These are phyloP conservation scores for Larix sibirica DNA, from an alignment of 83 land plant species.

Conservation along the genomic window DNA sequence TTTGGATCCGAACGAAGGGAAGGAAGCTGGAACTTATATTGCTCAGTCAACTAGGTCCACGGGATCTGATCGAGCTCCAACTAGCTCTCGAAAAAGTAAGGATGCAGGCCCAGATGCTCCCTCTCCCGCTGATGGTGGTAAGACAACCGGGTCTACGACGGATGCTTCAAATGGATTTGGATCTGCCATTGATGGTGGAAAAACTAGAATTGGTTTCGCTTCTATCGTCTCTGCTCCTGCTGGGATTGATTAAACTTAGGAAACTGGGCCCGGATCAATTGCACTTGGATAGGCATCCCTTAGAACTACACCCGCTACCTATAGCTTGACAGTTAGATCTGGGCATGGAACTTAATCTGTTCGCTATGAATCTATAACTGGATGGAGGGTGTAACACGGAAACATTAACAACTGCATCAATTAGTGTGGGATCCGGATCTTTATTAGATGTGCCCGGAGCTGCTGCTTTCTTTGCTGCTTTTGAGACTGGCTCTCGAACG, in stretches of 20 bases:
- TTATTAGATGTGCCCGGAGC: too few relatives aligned
- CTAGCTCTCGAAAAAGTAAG: slow-evolving; percentile 2
- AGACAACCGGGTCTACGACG: not conserved
- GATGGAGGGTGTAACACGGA: too few relatives aligned
- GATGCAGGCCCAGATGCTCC: not conserved
- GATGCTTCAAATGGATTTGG: not conserved
- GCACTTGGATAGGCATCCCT: not conserved
- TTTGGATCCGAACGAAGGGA: not conserved
- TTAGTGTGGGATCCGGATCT: too few relatives aligned
- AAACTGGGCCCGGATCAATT: not conserved
- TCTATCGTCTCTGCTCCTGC: not conserved
- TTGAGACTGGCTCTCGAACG: too few relatives aligned
- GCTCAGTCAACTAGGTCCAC: not conserved
- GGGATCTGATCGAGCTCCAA: not conserved
- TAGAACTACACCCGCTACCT: not conserved
- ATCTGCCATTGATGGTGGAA: not conserved
- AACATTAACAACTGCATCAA: too few relatives aligned
- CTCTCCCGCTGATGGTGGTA: not conserved
- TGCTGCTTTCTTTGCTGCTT: too few relatives aligned
- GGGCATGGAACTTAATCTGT: not conserved
- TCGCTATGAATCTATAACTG: not conserved
- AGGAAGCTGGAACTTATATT: not conserved
- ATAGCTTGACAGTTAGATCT: not conserved
- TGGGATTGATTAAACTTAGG: slow-evolving; percentile 4
- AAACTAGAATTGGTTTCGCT: not conserved